phyloP scores from a whole-genome alignment of 208 protist genomes.

The Porcisia hertigi region DNA sequence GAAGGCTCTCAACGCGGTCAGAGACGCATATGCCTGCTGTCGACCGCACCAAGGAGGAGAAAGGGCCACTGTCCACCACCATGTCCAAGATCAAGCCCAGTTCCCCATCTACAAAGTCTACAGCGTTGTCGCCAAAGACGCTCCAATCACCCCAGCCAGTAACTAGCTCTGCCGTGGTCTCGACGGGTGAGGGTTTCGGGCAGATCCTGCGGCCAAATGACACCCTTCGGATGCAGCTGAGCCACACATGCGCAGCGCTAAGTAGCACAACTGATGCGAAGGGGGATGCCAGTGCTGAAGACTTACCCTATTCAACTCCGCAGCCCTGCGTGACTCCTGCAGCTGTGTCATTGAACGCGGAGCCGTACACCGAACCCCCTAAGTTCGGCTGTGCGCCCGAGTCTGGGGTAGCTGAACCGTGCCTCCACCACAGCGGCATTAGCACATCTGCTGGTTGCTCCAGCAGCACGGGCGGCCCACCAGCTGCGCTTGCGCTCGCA shows the following conservation, averaged over 20 bases:
- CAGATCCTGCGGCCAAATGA: not conserved
- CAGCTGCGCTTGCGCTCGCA: not conserved
- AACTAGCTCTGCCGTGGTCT: not conserved
- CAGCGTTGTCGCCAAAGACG: not conserved
- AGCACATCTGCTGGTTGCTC: not conserved
- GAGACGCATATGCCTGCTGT: not conserved
- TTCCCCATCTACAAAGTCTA: not conserved
- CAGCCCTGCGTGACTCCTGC: not conserved
- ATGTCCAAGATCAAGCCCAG: too few species aligned
- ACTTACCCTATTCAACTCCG: not conserved
- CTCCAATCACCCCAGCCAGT: not conserved
- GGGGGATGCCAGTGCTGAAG: not conserved
- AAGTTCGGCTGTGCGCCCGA: not conserved
- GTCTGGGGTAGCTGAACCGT: not conserved
- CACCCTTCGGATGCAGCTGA: not conserved
- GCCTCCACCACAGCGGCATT: not conserved
- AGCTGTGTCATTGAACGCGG: not conserved
- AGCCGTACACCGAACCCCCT: not conserved
- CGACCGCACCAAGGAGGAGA: not conserved
- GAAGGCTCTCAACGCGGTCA: not conserved
- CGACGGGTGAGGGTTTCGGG: not conserved
- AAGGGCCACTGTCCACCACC: not conserved
- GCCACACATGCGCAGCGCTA: conserved; percentile 1
- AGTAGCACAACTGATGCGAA: not conserved
- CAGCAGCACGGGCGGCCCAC: not conserved